Conservation (phyloP, 164 flowering plant species). For the Houttuynia cordata region DNA sequence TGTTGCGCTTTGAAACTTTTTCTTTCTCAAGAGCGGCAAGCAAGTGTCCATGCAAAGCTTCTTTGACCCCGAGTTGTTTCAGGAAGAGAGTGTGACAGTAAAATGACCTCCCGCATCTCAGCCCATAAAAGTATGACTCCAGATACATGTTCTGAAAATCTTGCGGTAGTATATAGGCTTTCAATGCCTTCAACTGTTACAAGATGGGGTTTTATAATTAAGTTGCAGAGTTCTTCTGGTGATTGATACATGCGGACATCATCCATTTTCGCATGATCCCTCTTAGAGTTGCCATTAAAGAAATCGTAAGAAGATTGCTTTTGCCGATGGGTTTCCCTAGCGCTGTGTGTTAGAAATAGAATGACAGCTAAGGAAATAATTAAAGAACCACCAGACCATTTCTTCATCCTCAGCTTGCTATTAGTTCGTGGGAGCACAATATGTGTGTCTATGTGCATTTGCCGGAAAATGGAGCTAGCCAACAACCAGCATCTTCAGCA, state of each 20-base stretch:
- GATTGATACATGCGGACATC: conserved; percentile 7
- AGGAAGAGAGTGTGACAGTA: conserved; percentile 66
- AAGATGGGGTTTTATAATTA: conserved; percentile 24
- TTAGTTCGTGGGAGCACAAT: neutral
- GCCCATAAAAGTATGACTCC: conserved; percentile 47
- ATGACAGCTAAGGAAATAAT: conserved; percentile 42
- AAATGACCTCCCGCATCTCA: conserved; percentile 42
- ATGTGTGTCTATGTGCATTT: neutral
- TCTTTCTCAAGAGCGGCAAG: conserved; percentile 28
- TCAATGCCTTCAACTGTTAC: conserved; percentile 36
- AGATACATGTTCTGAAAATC: conserved; percentile 29
- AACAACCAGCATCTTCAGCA: neutral
- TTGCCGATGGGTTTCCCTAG: conserved; percentile 21
- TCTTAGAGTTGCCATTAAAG: conserved; percentile 28
- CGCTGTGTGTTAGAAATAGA: conserved; percentile 42
- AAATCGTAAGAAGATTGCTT: conserved; percentile 47
- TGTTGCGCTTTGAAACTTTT: conserved; percentile 13
- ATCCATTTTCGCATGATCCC: conserved; percentile 1
- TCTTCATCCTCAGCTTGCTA: conserved; percentile 38
- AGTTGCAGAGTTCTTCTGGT: conserved; percentile 3
- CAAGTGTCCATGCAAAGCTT: conserved; percentile 69
- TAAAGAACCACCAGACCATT: conserved; percentile 60
- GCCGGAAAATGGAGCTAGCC: neutral
- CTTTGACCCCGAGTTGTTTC: conserved; percentile 73
- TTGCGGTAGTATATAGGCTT: conserved; percentile 27